Conservation (phyloP, 192 early-diverging fungal genomes). For the Coemansia erecta region DNA sequence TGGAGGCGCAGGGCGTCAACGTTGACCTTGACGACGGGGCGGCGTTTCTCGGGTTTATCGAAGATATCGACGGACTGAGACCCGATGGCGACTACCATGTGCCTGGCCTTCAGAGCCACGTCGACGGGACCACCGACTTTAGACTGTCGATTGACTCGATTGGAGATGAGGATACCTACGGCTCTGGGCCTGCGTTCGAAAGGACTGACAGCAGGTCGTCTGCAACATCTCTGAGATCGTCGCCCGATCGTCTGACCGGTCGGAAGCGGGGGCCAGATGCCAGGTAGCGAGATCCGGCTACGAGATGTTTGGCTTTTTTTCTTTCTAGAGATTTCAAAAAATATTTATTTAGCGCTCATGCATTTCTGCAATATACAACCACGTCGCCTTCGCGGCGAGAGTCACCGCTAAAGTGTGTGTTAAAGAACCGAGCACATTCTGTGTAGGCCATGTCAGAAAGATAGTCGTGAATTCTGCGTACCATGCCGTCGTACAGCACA, state of each 20-base stretch:
- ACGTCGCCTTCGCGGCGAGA: conserved; percentile 76
- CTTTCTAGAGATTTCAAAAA: no score
- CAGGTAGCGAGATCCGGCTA: neutral
- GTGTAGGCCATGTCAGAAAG: conserved; percentile 54
- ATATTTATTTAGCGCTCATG: conserved; percentile 5
- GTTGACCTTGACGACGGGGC: conserved; percentile 32
- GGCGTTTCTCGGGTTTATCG: conserved; percentile 39
- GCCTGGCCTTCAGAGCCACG: conserved; percentile 3
- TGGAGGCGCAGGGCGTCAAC: conserved; percentile 28
- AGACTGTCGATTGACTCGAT: conserved; percentile 47
- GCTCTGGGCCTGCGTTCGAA: conserved; percentile 3
- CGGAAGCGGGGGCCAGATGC: conserved; percentile 16
- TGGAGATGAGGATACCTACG: conserved; percentile 10
- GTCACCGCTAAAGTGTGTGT: conserved; percentile 86
- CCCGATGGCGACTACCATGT: conserved; percentile 27
- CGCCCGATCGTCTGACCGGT: conserved; percentile 23
- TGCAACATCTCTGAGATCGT: conserved; percentile 31
- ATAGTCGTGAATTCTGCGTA: conserved; percentile 26
- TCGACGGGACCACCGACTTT: conserved; percentile 21
- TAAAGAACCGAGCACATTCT: conserved; percentile 85
- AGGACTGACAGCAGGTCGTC: conserved; percentile 37
- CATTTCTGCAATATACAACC: conserved; percentile 59
- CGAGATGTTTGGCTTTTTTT: neutral
- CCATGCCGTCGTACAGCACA: conserved; percentile 73
- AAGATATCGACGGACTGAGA: conserved; percentile 37